Evolutionary conservation across 2,329 filamentous ascomycete species (phyloP), one percentile per base, ranked within the genome.

Genomic region (Aspergillus sojae): DNA sequence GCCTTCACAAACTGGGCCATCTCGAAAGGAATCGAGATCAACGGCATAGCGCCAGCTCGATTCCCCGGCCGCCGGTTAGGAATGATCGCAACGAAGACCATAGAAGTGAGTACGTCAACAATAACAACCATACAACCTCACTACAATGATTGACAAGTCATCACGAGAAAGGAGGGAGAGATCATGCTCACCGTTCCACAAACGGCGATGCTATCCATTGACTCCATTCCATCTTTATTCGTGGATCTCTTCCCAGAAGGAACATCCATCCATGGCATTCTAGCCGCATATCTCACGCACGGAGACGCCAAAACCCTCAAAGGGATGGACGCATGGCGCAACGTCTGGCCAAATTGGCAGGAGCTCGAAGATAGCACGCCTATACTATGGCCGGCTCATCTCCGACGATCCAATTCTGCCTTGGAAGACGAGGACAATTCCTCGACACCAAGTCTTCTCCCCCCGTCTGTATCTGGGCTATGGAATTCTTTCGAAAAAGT

Each of bases 51-150:
- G 1, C 88, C 92, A 3, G 83, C 86, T 45, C 81, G 80, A 55
- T 87, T 96, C n/a, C 86, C 89, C 1, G 89, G 88, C 3, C 84
- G 90, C 62, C 92, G 93, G 48, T 85, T 94, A 62, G 93, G 93
- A 45, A 87, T 96, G 56, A 82, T 93, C 32, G 89, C 92, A 9
- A 88, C 86, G 16, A 84, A 84, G 45, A 79, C 84, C 6, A 83
- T 94, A 64, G 79, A 89, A 79, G 90, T 91, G 53, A 62, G 65
- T 62, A 53, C n/a, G 11, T 46, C 45, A 53, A 43, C 34, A 16
- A 14, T 23, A 14, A 14, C 23, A 32, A 34, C 30, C 34, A 30
- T 23, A 23, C 23, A 36, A 43, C 23, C 7, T 5, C 1, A 3
- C 10, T 48, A 30, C 14, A 46, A n/a, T 60, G 12, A 36, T 28